Percentiles rank a stretch among this genome's conserved stretches.
These are phyloP conservation scores for Dendryphion nanum DNA, from an alignment of 2,329 filamentous ascomycete genomes.

Conservation along the genomic window DNA sequence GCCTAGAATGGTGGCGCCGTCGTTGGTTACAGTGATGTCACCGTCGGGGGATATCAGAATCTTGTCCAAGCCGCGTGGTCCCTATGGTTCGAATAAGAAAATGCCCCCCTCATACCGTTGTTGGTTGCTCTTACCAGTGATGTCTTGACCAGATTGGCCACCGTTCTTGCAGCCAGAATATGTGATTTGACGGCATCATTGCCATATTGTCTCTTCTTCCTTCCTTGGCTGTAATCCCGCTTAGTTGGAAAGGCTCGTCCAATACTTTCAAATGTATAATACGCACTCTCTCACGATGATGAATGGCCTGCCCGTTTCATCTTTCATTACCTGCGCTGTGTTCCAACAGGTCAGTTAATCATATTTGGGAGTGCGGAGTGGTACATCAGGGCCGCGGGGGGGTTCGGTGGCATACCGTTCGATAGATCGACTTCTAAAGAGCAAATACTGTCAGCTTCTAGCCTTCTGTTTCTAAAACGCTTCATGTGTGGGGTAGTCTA, in stretches of 20 bases:
- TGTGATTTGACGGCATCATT: conserved; percentile 98
- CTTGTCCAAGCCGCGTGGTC: conserved; percentile 95
- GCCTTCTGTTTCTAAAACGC: no score
- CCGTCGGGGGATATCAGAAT: conserved; percentile 98
- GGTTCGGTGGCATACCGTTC: conserved; percentile 61
- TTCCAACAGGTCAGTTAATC: conserved; percentile 23
- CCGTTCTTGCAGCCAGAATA: conserved; percentile 92
- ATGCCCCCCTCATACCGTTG: neutral
- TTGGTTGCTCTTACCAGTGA: conserved; percentile 61
- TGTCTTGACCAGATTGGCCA: conserved; percentile 95
- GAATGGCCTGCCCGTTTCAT: conserved; percentile 95
- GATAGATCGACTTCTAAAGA: conserved; percentile 73
- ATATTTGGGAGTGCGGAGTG: conserved; percentile 7
- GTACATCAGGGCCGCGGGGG: conserved; percentile 4
- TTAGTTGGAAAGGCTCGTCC: conserved; percentile 20
- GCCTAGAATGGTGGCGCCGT: conserved; percentile 93
- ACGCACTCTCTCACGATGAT: conserved; percentile 96
- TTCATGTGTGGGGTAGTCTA: no score
- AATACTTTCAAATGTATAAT: conserved; percentile 1
- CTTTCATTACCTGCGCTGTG: conserved; percentile 77
- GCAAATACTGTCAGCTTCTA: conserved; percentile 31
- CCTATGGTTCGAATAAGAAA: conserved; percentile 45
- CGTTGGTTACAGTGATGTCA: conserved; percentile 98
- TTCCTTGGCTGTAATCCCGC: conserved; percentile 70
- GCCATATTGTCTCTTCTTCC: conserved; percentile 94